Evolutionary conservation across 768 basidiomycete species (phyloP).

Genomic region (Lepiota brunneoincarnata): DNA sequence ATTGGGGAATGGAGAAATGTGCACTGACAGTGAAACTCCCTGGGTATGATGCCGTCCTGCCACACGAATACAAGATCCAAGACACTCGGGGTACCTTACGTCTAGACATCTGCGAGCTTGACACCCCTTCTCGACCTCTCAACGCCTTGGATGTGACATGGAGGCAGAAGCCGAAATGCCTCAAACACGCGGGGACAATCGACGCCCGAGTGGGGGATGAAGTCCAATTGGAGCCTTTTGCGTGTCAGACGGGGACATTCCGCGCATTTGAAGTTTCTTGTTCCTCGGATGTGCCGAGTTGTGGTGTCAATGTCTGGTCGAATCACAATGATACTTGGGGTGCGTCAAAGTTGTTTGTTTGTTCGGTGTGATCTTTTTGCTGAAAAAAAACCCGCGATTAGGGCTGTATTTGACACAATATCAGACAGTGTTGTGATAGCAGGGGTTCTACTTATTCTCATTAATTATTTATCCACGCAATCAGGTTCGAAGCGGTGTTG

Average conservation of each 20-base stretch:
- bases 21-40: conserved; percentile 23
- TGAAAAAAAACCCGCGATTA: conserved; percentile 10
- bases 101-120: conserved; percentile 23
- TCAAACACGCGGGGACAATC: conserved; percentile 15
- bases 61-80: conserved; percentile 22
- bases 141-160: conserved; percentile 20
- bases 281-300: conserved; percentile 16
- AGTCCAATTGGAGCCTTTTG: conserved; percentile 19
- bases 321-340: conserved; percentile 29
- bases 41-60: conserved; percentile 18
- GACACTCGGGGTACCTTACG: conserved; percentile 15
- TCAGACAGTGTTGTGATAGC: conserved; percentile 17
- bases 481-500: no score
- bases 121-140: conserved; percentile 20
- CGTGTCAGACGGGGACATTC: conserved; percentile 25
- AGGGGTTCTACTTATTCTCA: background rate
- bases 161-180: conserved; percentile 21
- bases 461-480: background rate
- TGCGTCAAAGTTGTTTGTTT: conserved; percentile 12
- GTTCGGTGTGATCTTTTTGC: background rate
- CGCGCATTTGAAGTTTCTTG: conserved; percentile 25
- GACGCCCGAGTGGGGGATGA: conserved; percentile 24
- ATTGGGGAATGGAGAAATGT: conserved; percentile 29
- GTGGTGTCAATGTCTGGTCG: conserved; percentile 26
- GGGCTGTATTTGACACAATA: conserved; percentile 26